Evolutionary conservation across 1,284 basidiomycete genomes (phyloP).

Genomic region (Fomitopsis palustris): DNA sequence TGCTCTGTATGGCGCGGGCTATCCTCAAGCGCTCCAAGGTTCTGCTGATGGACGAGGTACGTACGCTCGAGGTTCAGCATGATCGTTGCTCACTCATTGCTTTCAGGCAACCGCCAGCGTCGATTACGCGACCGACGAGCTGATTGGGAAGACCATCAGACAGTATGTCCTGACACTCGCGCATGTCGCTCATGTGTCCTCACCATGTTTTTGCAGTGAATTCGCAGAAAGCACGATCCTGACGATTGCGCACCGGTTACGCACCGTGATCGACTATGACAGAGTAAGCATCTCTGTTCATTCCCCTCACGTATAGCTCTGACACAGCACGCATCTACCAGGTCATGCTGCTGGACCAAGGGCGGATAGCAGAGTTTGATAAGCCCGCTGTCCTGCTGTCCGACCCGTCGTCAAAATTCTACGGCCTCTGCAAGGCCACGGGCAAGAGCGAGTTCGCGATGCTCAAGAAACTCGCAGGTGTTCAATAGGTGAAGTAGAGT

Average conservation of each 20-base stretch:
- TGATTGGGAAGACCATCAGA: slow-evolving; percentile 72
- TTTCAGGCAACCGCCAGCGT: slow-evolving; percentile 39
- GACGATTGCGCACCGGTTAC: slow-evolving; percentile 63
- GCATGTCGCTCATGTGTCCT: slow-evolving; percentile 7
- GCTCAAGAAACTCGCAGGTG: slow-evolving; percentile 63
- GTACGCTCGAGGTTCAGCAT: slow-evolving; percentile 11
- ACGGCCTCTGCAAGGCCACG: slow-evolving; percentile 79
- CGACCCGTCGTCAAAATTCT: slow-evolving; percentile 68
- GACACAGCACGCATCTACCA: slow-evolving; percentile 25
- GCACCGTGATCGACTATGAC: slow-evolving; percentile 62
- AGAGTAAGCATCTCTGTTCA: slow-evolving; percentile 32
- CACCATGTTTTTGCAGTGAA: slow-evolving; percentile 2
- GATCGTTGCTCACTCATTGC: not conserved
- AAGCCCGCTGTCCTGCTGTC: slow-evolving; percentile 67
- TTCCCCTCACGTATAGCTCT: not conserved
- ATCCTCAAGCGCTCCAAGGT: slow-evolving; percentile 75
- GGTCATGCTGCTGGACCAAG: slow-evolving; percentile 88
- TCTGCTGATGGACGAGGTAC: slow-evolving; percentile 77
- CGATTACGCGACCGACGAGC: slow-evolving; percentile 75
- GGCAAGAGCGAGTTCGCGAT: slow-evolving; percentile 76
- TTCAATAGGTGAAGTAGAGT: not conserved
- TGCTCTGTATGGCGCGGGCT: slow-evolving; percentile 82
- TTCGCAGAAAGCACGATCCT: slow-evolving; percentile 49
- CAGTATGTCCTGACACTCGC: slow-evolving; percentile 43
- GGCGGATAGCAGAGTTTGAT: slow-evolving; percentile 67